Conservation (phyloP, 352 stramenopile species). For the Phytophthora citricola region DNA sequence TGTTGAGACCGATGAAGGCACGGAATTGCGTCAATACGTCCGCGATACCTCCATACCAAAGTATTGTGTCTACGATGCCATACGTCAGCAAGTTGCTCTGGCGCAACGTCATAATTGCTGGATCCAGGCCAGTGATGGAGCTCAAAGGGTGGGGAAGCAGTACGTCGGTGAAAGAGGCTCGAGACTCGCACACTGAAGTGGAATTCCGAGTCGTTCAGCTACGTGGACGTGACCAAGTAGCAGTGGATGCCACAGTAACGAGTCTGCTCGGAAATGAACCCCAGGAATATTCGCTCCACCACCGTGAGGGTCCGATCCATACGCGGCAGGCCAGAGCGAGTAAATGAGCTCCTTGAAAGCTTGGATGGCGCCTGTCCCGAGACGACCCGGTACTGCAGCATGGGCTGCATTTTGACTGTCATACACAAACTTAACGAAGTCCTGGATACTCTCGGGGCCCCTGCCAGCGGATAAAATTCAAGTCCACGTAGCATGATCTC, state of each 20-base stretch:
- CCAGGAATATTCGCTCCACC: conserved; percentile 34
- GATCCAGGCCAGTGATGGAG: conserved; percentile 19
- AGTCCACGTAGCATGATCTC: conserved; percentile 56
- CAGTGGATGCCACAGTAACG: conserved; percentile 51
- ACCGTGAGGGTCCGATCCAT: conserved; percentile 49
- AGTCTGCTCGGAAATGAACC: conserved; percentile 48
- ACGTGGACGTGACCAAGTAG: conserved; percentile 58
- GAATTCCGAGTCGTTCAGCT: conserved; percentile 54
- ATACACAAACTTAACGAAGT: conserved; percentile 31
- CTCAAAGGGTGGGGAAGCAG: conserved; percentile 53
- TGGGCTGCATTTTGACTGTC: conserved; percentile 24
- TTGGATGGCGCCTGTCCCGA: conserved; percentile 31
- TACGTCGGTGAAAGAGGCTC: conserved; percentile 50
- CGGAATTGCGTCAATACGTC: conserved; percentile 54
- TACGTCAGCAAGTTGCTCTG: conserved; percentile 48
- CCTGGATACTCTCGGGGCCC: conserved; percentile 34
- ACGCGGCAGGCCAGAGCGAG: conserved; percentile 46
- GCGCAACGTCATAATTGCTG: conserved; percentile 39
- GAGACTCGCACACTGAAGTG: conserved; percentile 51
- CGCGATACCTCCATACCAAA: conserved; percentile 41
- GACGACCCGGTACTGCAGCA: conserved; percentile 17
- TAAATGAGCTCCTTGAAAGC: conserved; percentile 51
- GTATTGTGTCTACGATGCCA: conserved; percentile 33
- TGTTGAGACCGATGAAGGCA: conserved; percentile 44
- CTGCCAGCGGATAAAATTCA: conserved; percentile 56